Evolutionary conservation across 1,284 basidiomycete species (phyloP), one percentile per base, ranked within the genome.

Genomic region (Leccinum huronense): DNA sequence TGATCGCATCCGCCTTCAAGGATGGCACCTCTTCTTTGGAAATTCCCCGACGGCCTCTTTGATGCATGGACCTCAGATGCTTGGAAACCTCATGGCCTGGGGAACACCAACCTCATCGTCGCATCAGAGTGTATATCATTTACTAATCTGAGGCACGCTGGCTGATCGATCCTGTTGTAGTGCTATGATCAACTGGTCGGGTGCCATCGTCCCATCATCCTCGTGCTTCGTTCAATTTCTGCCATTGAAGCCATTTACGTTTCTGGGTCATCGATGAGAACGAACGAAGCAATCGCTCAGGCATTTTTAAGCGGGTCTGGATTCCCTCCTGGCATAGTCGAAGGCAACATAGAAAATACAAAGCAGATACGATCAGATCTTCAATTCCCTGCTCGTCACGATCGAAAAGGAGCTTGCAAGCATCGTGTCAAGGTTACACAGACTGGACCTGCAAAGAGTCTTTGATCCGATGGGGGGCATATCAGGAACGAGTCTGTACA

Each of bases 181-280:
- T 23, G 23, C 23, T 23, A 23, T 23, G 23, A 23, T 23, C 23
- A 23, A 23, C 23, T 23, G 23, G 23, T 23, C 23, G 2, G 23
- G 2, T 23, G 23, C 23, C 23, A 23, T 23, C 23, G 23, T 23
- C 23, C 23, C 23, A 23, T 23, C 1, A 83, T 97, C 42, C 81
- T 97, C 19, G 83, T 95, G 40, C 82, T 98, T 1, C 90, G 92
- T 5, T 88, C 94, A 0, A 81, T 98, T 38, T 87, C 88, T 5
- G 85, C 84, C 5, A 90, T 98, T 68, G 96, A 98, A 74, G 81
- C 87, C 0, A 81, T 90, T 11, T 98, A 97, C 75, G 84, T 98
- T 3, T 86, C 92, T 1, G 88, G 91, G 19, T 92, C 90, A 0
- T 86, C 90, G 0, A 88, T 85, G 58, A 86, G 92, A 62, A 84